Base-by-base conservation (phyloP, 768 basidiomycete species). In the Fibroporia radiculosa region DNA sequence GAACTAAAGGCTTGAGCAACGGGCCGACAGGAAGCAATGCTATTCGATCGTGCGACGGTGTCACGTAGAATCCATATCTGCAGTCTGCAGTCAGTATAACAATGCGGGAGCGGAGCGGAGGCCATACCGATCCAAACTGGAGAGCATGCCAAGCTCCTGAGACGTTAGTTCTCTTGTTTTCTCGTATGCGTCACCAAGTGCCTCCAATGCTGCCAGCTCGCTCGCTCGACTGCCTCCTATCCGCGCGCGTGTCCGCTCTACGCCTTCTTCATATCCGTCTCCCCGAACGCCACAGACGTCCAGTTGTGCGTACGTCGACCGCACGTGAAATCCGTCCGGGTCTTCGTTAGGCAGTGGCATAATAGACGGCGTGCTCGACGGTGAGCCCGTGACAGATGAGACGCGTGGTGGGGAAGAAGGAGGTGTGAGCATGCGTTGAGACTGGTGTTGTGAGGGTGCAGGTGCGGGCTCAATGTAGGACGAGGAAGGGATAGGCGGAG, bases 241-340 rank as follows among this genome's bases (percentile, higher is more conserved):
- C 55, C 84, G 70, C 19, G 89, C 86, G 48, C 95, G 75, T 22
- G 93, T 98, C 28, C 91, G 80, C 65, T 98, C 95, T 6, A 95
- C 74, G 28, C 95, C 95, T 53, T 95, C 92, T 55, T 91, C 87
- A 63, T 82, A 90, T 0, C 95, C 95, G 59, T 98, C 95, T 2
- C 93, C 93, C 58, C 80, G 85, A 28, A 97, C 93, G n/a, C 95
- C 95, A 33, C 75, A 75, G 8, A 75, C 67, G 39, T 97, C 91
- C n/a, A 98, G 73, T 50, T 87, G 77, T 0, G 93, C 95, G 59
- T 97, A 93, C 1, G 88, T 90, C 48, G 74, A 82, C 31, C 90
- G 77, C 6, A 93, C 84, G 61, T 88, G 82, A 54, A 86, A 86
- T 6, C 83, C 75, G 59, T 92, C 89, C 45, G 78, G 58, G 54